Evolutionary conservation across 352 stramenopile species (phyloP).

Genomic region (Phytophthora meadii): DNA sequence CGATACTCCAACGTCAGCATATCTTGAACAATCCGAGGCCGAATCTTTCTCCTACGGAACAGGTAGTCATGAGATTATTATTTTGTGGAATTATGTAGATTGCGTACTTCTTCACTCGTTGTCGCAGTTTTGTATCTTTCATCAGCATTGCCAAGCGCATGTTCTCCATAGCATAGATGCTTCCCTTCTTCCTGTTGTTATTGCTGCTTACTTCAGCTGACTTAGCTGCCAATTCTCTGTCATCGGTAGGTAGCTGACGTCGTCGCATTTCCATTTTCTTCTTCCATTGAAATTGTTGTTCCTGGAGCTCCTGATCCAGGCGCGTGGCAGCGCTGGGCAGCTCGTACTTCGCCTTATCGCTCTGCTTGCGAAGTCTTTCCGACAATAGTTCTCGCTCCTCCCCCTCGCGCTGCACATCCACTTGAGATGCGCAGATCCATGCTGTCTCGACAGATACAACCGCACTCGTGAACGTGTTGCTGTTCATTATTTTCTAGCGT

Average conservation of each 20-base stretch:
- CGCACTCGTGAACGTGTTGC: conserved; percentile 34
- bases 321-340: conserved; percentile 45
- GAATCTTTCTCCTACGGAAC: conserved; percentile 48
- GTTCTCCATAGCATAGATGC: conserved; percentile 74
- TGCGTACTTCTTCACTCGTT: conserved; percentile 52
- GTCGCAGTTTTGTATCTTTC: conserved; percentile 46
- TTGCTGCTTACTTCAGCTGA: conserved; percentile 17
- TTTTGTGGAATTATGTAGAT: not conserved
- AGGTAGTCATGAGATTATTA: not conserved
- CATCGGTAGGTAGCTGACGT: conserved; percentile 7
- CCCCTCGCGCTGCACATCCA: conserved; percentile 61
- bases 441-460: conserved; percentile 55
- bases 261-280: conserved; percentile 29
- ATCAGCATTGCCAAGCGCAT: conserved; percentile 56
- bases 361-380: conserved; percentile 26
- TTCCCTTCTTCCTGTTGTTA: conserved; percentile 40
- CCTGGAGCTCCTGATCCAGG: conserved; percentile 60
- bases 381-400: conserved; percentile 36
- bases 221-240: conserved; percentile 20
- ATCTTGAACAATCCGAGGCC: conserved; percentile 72
- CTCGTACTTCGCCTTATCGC: conserved; percentile 60
- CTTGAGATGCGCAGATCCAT: conserved; percentile 66
- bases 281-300: conserved; percentile 50
- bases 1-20: conserved; percentile 71
- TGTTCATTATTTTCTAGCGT: conserved; percentile 36